These are phyloP conservation scores for Porodaedalea pini DNA, from an alignment of 1,284 basidiomycete species.

Conservation along the genomic window DNA sequence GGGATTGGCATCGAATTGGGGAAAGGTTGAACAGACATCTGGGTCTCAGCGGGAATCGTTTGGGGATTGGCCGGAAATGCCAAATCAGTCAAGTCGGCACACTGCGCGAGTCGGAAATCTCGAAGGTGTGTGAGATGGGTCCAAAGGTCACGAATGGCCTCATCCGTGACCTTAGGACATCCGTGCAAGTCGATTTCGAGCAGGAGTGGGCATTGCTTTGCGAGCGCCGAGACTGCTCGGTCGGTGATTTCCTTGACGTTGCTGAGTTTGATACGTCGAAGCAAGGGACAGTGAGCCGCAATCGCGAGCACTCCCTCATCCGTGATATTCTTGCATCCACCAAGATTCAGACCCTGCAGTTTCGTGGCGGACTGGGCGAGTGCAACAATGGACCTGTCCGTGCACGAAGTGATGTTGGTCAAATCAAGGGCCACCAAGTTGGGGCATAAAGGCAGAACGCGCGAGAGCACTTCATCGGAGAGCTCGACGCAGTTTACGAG, in stretches of 20 bases:
- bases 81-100: conserved; percentile 74
- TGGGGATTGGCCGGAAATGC: conserved; percentile 77
- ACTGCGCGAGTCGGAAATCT: conserved; percentile 86
- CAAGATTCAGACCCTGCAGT: conserved; percentile 91
- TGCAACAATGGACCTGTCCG: conserved; percentile 67
- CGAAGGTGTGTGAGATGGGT: conserved; percentile 77
- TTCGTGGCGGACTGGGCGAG: conserved; percentile 71
- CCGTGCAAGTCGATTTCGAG: conserved; percentile 93
- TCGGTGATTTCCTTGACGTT: conserved; percentile 79
- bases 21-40: conserved; percentile 22
- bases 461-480: conserved; percentile 63
- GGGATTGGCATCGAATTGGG: conserved; percentile 25
- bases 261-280: conserved; percentile 87
- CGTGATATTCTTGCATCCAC: conserved; percentile 79
- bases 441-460: conserved; percentile 67
- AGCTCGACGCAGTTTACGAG: conserved; percentile 81
- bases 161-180: conserved; percentile 78
- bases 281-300: conserved; percentile 68
- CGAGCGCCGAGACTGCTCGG: conserved; percentile 73
- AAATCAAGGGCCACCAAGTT: conserved; percentile 90
- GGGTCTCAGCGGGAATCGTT: conserved; percentile 33
- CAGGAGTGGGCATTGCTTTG: conserved; percentile 80
- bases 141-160: conserved; percentile 83
- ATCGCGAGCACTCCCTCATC: conserved; percentile 77
- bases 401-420: conserved; percentile 66